Evolutionary conservation across 305 asterid genomes (phyloP).

Genomic region (Coffea humblotiana): DNA sequence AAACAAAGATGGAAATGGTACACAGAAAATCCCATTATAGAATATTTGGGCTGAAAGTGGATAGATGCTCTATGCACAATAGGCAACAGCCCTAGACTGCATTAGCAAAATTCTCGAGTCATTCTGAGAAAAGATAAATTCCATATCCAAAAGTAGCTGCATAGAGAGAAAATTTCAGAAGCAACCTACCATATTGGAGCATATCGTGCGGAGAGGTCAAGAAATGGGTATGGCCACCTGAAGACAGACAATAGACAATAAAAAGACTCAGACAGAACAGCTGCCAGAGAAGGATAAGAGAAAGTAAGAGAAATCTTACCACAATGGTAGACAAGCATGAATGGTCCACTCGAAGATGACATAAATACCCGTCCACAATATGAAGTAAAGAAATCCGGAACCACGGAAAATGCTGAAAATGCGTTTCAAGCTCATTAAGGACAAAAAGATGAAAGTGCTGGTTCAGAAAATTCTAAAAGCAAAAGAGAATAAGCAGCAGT

Average conservation of each 20-base stretch:
- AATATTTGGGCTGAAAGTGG: background rate
- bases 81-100: background rate
- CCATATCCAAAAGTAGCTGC: background rate
- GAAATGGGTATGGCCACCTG: constrained; percentile 99
- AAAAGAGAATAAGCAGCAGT: constrained; percentile 23
- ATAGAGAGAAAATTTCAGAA: constrained; percentile 1
- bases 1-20: background rate
- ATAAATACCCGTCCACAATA: constrained; percentile 66
- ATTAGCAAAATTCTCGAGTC: too few relatives aligned
- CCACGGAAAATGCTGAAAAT: constrained; percentile 72
- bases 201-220: constrained; percentile 55
- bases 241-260: constrained; percentile 13
- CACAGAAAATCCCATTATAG: background rate
- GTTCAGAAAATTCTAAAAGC: constrained; percentile 11
- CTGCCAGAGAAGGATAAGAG: constrained; percentile 12
- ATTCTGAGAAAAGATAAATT: background rate
- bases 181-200: constrained; percentile 73
- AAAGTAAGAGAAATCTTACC: constrained; percentile 41
- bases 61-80: background rate
- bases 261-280: constrained; percentile 19
- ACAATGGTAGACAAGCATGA: constrained; percentile 62
- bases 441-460: constrained; percentile 5
- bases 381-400: constrained; percentile 79
- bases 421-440: constrained; percentile 20
- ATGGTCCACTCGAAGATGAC: constrained; percentile 85